Evolutionary conservation across 345 rosid species (phyloP).

Genomic region (Eucalyptus tenuipes): DNA sequence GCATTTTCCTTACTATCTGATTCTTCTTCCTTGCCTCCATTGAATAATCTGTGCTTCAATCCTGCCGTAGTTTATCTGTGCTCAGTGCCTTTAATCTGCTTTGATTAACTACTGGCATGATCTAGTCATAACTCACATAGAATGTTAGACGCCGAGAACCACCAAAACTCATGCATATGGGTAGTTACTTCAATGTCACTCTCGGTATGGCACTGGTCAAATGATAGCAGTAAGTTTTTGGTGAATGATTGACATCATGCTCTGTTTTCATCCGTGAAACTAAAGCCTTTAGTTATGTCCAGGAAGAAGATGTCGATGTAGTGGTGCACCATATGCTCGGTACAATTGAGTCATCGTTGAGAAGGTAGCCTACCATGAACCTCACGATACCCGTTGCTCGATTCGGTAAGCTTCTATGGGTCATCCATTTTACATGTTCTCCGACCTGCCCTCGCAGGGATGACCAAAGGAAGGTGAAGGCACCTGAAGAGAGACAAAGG

Average conservation of each 20-base stretch:
- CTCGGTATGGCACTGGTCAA: not conserved
- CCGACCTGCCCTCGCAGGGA: conserved; percentile 9
- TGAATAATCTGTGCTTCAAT: not conserved
- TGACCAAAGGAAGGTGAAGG: conserved; percentile 8
- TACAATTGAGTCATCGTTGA: conserved; percentile 44
- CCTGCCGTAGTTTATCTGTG: not conserved
- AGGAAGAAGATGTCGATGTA: conserved; percentile 79
- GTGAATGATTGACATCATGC: not conserved
- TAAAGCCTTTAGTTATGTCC: not conserved
- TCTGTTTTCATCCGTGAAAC: accelerated
- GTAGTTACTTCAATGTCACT: not conserved
- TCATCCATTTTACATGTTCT: too few species aligned
- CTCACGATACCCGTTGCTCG: not conserved
- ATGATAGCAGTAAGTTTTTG: not conserved
- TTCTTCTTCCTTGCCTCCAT: not conserved
- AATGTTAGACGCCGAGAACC: accelerated
- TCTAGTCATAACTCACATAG: not conserved
- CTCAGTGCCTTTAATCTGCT: not conserved
- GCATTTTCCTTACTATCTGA: not conserved
- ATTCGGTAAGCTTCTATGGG: not conserved
- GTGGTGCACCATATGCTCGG: conserved; percentile 65
- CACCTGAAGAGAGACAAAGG: conserved; percentile 25
- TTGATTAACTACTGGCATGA: not conserved
- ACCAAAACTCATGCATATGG: not conserved
- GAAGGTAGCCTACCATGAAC: conserved; percentile 18